Percentiles rank a stretch among this genome's conserved stretches.
phyloP scores from a whole-genome alignment of 192 early-diverging fungal species.

The Podila verticillata region DNA sequence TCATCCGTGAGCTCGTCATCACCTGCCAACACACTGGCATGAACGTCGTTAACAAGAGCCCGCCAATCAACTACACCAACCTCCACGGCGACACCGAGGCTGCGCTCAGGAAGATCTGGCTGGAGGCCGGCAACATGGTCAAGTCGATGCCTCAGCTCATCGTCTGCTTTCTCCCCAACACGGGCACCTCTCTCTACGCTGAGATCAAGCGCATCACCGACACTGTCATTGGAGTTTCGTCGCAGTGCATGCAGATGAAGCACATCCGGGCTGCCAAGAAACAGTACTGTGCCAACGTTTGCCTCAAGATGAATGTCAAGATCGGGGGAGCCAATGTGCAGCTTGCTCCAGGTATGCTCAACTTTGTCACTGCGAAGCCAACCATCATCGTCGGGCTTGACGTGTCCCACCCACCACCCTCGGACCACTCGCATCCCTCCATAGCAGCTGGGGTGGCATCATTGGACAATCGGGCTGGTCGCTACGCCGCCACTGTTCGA shows the following conservation, averaged over 20 bases:
- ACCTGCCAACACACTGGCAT: constrained; percentile 79
- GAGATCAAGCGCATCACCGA: constrained; percentile 92
- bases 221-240: constrained; percentile 87
- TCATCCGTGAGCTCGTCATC: constrained; percentile 76
- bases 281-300: constrained; percentile 97
- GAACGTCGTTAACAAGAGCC: constrained; percentile 59
- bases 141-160: constrained; percentile 80
- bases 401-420: constrained; percentile 83
- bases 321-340: constrained; percentile 88
- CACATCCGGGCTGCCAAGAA: constrained; percentile 79
- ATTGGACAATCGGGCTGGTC: constrained; percentile 67
- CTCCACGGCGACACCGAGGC: constrained; percentile 75
- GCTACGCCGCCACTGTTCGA: constrained; percentile 69
- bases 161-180: constrained; percentile 86
- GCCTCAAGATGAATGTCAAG: constrained; percentile 94
- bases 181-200: constrained; percentile 83
- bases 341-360: constrained; percentile 63
- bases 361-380: constrained; percentile 72
- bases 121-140: constrained; percentile 72
- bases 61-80: constrained; percentile 62
- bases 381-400: constrained; percentile 93
- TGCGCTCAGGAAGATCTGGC: constrained; percentile 75
- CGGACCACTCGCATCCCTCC: constrained; percentile 64
- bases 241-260: constrained; percentile 91
- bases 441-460: constrained; percentile 78